Evolutionary conservation across 73 alveolate species (phyloP), one percentile per base, ranked within the genome.

Genomic region (Paramecium sexaurelia): DNA sequence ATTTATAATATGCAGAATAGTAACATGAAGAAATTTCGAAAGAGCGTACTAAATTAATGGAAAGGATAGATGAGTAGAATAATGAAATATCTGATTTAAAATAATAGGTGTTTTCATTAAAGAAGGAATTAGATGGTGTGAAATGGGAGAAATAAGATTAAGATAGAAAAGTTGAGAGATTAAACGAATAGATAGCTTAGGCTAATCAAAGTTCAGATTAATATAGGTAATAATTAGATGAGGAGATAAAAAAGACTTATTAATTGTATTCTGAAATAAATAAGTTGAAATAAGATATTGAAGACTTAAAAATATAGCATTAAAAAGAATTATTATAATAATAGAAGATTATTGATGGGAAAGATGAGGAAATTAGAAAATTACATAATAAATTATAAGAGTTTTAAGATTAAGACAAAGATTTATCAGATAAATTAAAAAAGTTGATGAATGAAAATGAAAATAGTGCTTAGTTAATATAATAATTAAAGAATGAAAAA

Each of bases 91-190:
- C 29, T 22, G 83, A 61, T 13, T 29, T 26, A 1, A 61, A 61
- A 61, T 61, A 61, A 32, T 26, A 26, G 11, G 43, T 24, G n/a
- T 32, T 61, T 11, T 26, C 4, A 61, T 2, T 29, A 19, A 61
- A 61, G 24, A 61, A 61, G 47, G 83, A 61, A 13, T 26, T 32
- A 6, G 83, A 61, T 1, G 47, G 24, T 13, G 20, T 26, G 4
- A 26, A 32, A 61, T 61, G 47, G 47, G 83, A 61, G 26, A 61
- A 61, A n/a, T 8, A 61, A 61, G 83, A 61, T 61, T 26, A 26
- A 61, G 83, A 61, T 61, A 61, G 83, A 61, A 26, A 61, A 61
- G 5, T 61, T 24, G 83, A 61, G 1, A 61, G 83, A n/a, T 32
- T 61, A 26, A 0, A 61, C 7, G 83, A 61, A 61, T 26, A 61